Evolutionary conservation across 2,329 filamentous ascomycete genomes (phyloP).

Genomic region (Calonectria pauciramosa): DNA sequence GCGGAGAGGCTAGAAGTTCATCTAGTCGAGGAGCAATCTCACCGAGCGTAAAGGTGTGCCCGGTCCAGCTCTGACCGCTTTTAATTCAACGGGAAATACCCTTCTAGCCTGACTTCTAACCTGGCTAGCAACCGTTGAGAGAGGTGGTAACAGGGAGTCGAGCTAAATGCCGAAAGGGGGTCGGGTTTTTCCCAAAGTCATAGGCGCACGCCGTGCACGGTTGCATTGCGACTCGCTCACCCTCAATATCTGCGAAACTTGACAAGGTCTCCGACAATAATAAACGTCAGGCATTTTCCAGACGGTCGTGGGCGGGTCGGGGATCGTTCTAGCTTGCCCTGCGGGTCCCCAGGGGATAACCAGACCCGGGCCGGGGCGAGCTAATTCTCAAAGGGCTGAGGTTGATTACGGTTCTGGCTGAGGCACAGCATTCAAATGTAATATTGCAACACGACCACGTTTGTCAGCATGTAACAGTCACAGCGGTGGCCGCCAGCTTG

Average conservation of each 20-base stretch:
- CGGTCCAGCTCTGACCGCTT: constrained; percentile 2
- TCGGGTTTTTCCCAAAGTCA: background rate
- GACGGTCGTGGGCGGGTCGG: constrained; percentile 14
- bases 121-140: background rate
- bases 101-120: constrained; percentile 1
- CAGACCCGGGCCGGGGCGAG: background rate
- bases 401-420: constrained; percentile 9
- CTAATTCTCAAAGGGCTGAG: constrained; percentile 21
- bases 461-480: constrained; percentile 12
- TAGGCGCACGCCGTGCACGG: background rate
- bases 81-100: background rate
- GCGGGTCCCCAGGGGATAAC: constrained; percentile 14
- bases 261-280: constrained; percentile 4
- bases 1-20: background rate
- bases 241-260: background rate
- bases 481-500: background rate
- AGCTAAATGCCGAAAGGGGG: background rate
- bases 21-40: constrained; percentile 4
- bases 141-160: background rate
- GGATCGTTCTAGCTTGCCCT: constrained; percentile 17
- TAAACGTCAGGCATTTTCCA: constrained; percentile 17
- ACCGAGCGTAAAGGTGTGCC: constrained; percentile 11
- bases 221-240: background rate
- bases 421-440: constrained; percentile 19
- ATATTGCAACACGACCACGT: constrained; percentile 13